phyloP scores from a whole-genome alignment of 169 alveolate genomes.

The Sarcocystis neurona region DNA sequence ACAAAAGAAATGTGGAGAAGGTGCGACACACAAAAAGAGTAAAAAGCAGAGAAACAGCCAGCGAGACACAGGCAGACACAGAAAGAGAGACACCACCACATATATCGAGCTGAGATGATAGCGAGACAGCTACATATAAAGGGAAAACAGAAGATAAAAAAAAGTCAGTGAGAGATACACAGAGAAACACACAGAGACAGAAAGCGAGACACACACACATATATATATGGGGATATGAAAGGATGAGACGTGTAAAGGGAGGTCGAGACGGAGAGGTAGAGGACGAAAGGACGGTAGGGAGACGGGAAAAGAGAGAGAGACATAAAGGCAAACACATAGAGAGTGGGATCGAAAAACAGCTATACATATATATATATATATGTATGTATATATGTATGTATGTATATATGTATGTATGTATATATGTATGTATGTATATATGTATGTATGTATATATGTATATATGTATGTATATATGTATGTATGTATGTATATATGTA shows the following conservation, averaged over 20 bases:
- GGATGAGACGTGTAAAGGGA: too few species aligned
- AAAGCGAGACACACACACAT: too few species aligned
- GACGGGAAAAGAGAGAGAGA: constrained; percentile 26
- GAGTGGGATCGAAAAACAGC: neutral
- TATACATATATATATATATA: too few species aligned
- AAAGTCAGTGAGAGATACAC: neutral
- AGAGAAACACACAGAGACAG: neutral
- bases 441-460: neutral
- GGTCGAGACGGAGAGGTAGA: neutral
- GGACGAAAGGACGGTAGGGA: neutral
- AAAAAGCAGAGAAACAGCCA: neutral
- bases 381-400: neutral
- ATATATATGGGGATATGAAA: too few species aligned
- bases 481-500: neutral
- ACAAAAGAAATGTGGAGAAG: neutral
- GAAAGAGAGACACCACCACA: neutral
- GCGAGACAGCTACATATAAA: too few species aligned
- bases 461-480: neutral
- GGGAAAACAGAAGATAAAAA: neutral
- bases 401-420: neutral
- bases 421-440: neutral
- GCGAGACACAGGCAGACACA: neutral
- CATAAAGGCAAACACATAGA: neutral
- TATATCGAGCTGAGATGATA: neutral
- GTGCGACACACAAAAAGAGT: neutral